These are phyloP conservation scores for Magnolia sinica DNA, from an alignment of 164 flowering plant genomes.

Conservation along the genomic window DNA sequence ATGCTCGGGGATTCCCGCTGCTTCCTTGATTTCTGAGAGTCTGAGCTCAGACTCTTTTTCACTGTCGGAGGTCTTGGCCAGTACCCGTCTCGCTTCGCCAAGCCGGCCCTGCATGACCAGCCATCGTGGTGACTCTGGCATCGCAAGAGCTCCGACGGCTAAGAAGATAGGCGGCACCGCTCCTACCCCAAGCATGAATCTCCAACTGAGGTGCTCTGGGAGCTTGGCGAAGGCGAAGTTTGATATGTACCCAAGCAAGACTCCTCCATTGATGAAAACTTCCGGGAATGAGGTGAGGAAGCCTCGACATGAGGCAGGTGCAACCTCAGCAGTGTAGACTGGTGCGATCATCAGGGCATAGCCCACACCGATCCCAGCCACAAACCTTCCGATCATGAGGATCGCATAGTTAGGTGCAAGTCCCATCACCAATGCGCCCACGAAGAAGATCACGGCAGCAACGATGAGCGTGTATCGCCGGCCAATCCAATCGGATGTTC, in stretches of 20 bases:
- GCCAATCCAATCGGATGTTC: constrained; percentile 38
- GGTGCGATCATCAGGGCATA: constrained; percentile 41
- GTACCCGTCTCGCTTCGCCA: constrained; percentile 54
- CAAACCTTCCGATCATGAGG: constrained; percentile 35
- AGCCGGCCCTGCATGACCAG: constrained; percentile 72
- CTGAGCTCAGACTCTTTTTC: constrained; percentile 46
- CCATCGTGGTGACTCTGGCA: constrained; percentile 92
- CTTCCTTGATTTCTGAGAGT: constrained; percentile 55
- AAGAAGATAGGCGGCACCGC: constrained; percentile 56
- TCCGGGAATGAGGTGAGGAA: constrained; percentile 37
- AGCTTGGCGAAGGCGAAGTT: constrained; percentile 58
- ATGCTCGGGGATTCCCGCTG: constrained; percentile 55
- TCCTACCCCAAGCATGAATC: constrained; percentile 74
- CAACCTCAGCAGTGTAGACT: constrained; percentile 34
- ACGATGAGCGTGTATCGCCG: constrained; percentile 33
- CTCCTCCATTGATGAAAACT: constrained; percentile 37
- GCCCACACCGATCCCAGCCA: constrained; percentile 41
- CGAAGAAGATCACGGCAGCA: constrained; percentile 33
- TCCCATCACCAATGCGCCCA: constrained; percentile 35
- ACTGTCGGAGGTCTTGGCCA: constrained; percentile 47
- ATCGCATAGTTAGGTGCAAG: constrained; percentile 27
- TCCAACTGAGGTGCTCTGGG: constrained; percentile 52
- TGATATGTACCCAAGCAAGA: constrained; percentile 61
- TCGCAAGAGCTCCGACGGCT: constrained; percentile 38
- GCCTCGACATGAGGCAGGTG: constrained; percentile 32